Evolutionary conservation across 176 grass and related monocot species (phyloP), one percentile per base, ranked within the genome.

Genomic region (Musa beccarii): DNA sequence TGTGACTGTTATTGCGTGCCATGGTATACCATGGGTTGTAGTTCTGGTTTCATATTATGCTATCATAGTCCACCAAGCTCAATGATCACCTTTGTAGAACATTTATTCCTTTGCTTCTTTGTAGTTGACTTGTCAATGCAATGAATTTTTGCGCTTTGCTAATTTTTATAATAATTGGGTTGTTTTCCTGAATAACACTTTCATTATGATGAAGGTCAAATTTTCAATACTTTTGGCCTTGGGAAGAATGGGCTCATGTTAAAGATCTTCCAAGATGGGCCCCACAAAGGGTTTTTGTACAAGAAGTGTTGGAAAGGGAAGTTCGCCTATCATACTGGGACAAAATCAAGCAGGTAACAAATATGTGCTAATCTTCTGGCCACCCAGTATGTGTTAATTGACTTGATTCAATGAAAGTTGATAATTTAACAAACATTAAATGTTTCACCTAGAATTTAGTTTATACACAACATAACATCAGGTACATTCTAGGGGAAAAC

Each of bases 251-350:
- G 95, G 89, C 82, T 78, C 85, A 93, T 77, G 90, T 99, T 52
- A 94, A 88, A 77, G 95, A 87, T 79, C 90, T 99, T 70, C 95
- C 95, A 68, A 99, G 76, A 80, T 94, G 95, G 90, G 90, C 90
- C 63, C 88, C 86, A 11, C 90, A 99, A 71, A 80, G 88, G 64
- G 95, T 94, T 79, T 99, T 99, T 85, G 95, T 99, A 77, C 95
- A 94, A 85, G 95, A 99, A 85, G 90, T 99, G 71, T 84, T 94
- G 81, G 95, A 99, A 85, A 88, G 95, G 79, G 95, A 99, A 87
- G 66, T 91, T 68, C 84, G 88, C 43, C 83, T 99, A 66, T 99
- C 90, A 8, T 94, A 99, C 77, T 94, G 86, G 15, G 90, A 99
- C 72, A 99, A 93, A 89, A 99, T 99, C 69, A 94, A 94, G 82